phyloP scores from a whole-genome alignment of 2,329 filamentous ascomycete species.

The Paradendryphiella salina region DNA sequence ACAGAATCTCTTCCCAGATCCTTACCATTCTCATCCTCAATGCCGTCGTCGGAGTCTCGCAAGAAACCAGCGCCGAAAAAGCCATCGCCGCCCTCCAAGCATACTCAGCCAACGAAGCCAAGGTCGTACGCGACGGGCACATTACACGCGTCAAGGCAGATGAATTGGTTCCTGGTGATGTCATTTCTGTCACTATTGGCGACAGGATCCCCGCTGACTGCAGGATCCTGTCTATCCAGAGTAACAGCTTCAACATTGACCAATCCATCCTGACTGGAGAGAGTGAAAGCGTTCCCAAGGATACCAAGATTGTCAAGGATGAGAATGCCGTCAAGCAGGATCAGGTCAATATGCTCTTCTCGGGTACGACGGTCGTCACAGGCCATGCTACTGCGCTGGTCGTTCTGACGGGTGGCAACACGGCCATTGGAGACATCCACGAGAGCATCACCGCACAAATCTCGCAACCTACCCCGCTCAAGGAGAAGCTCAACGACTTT shows the following conservation, averaged over 20 bases:
- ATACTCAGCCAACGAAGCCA: constrained; percentile 98
- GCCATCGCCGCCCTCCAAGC: constrained; percentile 97
- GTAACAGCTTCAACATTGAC: constrained; percentile 96
- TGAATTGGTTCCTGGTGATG: constrained; percentile 91
- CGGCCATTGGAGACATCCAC: constrained; percentile 97
- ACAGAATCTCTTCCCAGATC: constrained; percentile 63
- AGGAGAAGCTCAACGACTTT: constrained; percentile 99
- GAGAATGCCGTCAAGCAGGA: constrained; percentile 92
- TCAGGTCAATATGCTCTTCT: constrained; percentile 97
- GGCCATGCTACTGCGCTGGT: constrained; percentile 91
- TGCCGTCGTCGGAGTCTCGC: constrained; percentile 93
- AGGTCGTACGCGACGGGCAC: constrained; percentile 82
- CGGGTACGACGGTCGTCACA: constrained; percentile 94
- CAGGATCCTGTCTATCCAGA: constrained; percentile 83
- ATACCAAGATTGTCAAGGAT: constrained; percentile 70
- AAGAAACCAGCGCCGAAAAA: constrained; percentile 98
- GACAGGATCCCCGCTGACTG: constrained; percentile 95
- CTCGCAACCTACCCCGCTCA: constrained; percentile 92
- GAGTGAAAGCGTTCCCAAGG: constrained; percentile 94
- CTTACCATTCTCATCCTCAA: constrained; percentile 96
- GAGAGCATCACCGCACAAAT: constrained; percentile 98
- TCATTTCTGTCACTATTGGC: constrained; percentile 84
- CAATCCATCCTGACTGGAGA: constrained; percentile 97
- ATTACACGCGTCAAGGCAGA: constrained; percentile 89
- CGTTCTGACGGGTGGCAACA: constrained; percentile 83